Evolutionary conservation across 2,329 filamentous ascomycete genomes (phyloP).

Genomic region (Sarocladium brachiariae): DNA sequence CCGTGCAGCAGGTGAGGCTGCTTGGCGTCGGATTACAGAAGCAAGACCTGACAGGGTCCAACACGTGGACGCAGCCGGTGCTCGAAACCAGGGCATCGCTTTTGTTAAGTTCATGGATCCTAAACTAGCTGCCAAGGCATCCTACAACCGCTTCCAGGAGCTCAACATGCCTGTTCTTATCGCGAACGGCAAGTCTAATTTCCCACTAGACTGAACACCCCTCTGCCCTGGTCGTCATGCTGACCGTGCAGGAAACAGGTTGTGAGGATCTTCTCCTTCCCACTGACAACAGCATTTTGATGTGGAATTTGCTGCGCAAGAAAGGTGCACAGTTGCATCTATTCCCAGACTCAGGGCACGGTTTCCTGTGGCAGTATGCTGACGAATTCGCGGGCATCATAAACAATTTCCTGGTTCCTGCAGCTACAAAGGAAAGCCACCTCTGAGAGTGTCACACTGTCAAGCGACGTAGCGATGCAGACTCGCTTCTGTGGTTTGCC

Average conservation of each 20-base stretch:
- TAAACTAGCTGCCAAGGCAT: constrained; percentile 23
- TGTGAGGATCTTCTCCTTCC: constrained; percentile 28
- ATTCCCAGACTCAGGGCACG: constrained; percentile 29
- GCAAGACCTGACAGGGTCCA: constrained; percentile 19
- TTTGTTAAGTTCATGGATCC: constrained; percentile 30
- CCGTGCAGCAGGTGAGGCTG: constrained; percentile 23
- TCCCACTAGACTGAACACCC: neutral
- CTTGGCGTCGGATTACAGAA: constrained; percentile 27
- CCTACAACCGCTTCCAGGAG: constrained; percentile 26
- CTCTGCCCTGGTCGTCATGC: neutral
- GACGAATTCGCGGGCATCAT: constrained; percentile 23
- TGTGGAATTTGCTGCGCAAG: constrained; percentile 29
- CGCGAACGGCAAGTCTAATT: constrained; percentile 27
- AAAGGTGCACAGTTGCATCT: constrained; percentile 25
- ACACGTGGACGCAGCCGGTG: constrained; percentile 20
- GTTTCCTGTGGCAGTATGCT: constrained; percentile 29
- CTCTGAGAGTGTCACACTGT: constrained; percentile 12
- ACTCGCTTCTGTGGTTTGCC: neutral
- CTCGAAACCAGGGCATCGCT: constrained; percentile 24
- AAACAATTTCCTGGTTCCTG: constrained; percentile 24
- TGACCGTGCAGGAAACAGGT: constrained; percentile 15
- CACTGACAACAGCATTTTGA: constrained; percentile 29
- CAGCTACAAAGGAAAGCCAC: constrained; percentile 11
- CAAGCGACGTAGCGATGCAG: constrained; percentile 2
- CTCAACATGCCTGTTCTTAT: constrained; percentile 30